Conservation (phyloP, 805 yeast genomes). For the Priceomyces medius region DNA sequence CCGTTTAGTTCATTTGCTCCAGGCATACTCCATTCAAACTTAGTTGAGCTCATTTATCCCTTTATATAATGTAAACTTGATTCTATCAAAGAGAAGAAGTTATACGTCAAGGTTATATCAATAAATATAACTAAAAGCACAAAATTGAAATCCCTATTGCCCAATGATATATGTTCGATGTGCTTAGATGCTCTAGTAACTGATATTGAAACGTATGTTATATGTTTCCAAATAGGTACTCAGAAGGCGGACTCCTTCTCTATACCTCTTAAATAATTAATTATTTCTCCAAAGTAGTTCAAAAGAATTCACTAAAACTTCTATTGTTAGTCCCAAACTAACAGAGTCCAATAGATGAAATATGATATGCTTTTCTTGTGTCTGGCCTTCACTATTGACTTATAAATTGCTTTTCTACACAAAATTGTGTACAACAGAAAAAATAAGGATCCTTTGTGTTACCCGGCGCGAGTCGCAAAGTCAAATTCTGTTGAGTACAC, state of each 20-base stretch:
- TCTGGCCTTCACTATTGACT: background rate
- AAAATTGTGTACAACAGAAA: slow-evolving; percentile 1
- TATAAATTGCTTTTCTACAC: background rate
- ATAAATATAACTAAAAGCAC: background rate
- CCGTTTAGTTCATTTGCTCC: background rate
- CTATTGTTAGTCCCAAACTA: background rate
- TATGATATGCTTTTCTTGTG: background rate
- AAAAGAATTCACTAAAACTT: no score
- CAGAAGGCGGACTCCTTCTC: no score
- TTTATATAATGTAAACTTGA: background rate
- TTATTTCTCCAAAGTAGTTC: no score
- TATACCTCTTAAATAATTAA: no score
- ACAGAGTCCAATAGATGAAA: background rate
- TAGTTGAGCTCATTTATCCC: slow-evolving; percentile 19
- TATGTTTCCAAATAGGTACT: background rate
- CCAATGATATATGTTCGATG: background rate
- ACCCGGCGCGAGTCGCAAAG: background rate
- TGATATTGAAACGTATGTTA: background rate
- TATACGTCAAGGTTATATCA: background rate
- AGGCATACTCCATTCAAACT: slow-evolving; percentile 29
- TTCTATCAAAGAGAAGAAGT: background rate
- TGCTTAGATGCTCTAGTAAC: background rate
- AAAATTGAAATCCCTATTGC: background rate
- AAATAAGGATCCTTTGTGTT: background rate
- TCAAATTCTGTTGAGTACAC: no score